Conservation (phyloP, 768 basidiomycete species). For the Clavulina sp. region DNA sequence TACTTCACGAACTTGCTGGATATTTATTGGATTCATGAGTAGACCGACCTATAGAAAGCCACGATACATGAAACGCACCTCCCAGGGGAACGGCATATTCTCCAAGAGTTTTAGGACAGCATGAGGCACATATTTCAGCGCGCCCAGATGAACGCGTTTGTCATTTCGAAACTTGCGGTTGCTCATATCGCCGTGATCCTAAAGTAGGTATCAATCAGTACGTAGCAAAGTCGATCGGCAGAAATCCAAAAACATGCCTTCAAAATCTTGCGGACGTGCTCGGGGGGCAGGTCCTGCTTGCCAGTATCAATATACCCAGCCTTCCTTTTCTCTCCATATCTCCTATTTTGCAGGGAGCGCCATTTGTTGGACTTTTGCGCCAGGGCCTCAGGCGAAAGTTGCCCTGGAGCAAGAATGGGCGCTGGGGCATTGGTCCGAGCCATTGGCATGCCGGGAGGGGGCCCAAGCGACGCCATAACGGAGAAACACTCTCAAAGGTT, state of each 20-base stretch:
- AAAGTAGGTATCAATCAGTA: conserved; percentile 30
- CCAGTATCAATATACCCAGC: conserved; percentile 85
- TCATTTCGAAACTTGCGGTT: conserved; percentile 98
- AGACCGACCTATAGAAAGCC: background rate
- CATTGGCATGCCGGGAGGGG: conserved; percentile 23
- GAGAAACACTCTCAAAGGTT: no score
- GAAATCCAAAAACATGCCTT: background rate
- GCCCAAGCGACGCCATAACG: conserved; percentile 10
- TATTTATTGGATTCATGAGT: conserved; percentile 1
- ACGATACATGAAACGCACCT: conserved; percentile 21
- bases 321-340: conserved; percentile 81
- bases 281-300: conserved; percentile 88
- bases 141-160: conserved; percentile 97
- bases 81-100: conserved; percentile 96
- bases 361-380: conserved; percentile 92
- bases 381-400: conserved; percentile 27
- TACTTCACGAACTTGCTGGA: conserved; percentile 91
- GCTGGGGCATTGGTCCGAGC: conserved; percentile 17
- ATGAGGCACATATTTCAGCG: conserved; percentile 90
- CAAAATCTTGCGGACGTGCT: conserved; percentile 89
- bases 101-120: conserved; percentile 98
- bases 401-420: conserved; percentile 13
- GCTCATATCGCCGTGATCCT: conserved; percentile 99
- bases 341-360: conserved; percentile 82
- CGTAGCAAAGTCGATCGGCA: background rate